Evolutionary conservation across 1,284 basidiomycete species (phyloP).

Genomic region (Ustilago curta): DNA sequence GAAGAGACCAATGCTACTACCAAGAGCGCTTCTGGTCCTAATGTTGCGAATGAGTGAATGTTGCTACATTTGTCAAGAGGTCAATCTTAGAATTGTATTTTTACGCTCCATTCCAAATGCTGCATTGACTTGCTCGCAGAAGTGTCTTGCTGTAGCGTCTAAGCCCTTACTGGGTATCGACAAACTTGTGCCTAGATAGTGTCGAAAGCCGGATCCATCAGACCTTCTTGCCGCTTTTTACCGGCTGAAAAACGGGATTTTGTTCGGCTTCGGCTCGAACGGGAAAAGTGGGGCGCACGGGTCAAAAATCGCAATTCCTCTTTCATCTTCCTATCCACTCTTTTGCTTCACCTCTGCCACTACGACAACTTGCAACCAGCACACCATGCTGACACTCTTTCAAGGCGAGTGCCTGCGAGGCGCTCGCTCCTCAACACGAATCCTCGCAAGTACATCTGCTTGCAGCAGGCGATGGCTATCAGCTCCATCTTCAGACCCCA

Average conservation of each 20-base stretch:
- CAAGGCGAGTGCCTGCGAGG: constrained; percentile 17
- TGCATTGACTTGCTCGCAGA: background rate
- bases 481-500: constrained; percentile 39
- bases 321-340: background rate
- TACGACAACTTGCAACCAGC: background rate
- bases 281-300: constrained; percentile 15
- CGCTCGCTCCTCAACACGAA: constrained; percentile 1
- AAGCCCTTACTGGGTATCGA: background rate
- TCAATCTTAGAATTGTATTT: constrained; percentile 7
- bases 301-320: background rate
- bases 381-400: constrained; percentile 26
- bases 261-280: constrained; percentile 25
- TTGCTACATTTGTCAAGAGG: background rate
- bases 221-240: constrained; percentile 9
- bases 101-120: constrained; percentile 3
- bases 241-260: constrained; percentile 24
- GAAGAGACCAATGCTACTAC: constrained; percentile 42
- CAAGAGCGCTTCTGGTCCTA: constrained; percentile 21
- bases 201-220: background rate
- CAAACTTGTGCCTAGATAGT: too few relatives aligned
- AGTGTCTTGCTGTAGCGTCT: background rate
- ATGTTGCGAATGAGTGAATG: constrained; percentile 12
- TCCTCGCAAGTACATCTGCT: background rate
- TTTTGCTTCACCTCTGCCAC: background rate
- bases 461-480: constrained; percentile 15